A percentile compares a stretch with the other conserved stretches of the same genome.
These are phyloP conservation scores for Melanogaster broomeanus DNA, from an alignment of 768 basidiomycete species.

Conservation along the genomic window DNA sequence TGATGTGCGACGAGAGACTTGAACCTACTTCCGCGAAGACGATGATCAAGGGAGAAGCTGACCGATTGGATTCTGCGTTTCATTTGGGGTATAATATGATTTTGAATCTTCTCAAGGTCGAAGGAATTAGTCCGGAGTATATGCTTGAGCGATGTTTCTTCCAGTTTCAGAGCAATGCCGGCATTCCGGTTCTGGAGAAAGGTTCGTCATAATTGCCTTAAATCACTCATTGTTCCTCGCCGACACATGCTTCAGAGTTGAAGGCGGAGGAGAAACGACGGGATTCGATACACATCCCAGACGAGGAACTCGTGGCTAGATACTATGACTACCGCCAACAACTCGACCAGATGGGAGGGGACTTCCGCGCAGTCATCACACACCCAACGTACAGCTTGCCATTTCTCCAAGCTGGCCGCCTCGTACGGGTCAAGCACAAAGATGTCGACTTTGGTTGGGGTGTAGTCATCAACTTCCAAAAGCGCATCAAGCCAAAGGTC, in stretches of 20 bases:
- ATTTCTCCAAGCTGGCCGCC: slow-evolving; percentile 88
- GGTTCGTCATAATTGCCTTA: slow-evolving; percentile 49
- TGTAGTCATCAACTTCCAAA: slow-evolving; percentile 88
- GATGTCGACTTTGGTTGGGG: slow-evolving; percentile 97
- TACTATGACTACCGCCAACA: slow-evolving; percentile 95
- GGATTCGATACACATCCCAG: slow-evolving; percentile 68
- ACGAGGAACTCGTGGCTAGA: slow-evolving; percentile 81
- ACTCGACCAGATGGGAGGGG: slow-evolving; percentile 83
- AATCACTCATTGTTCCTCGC: background rate
- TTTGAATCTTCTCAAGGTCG: slow-evolving; percentile 96
- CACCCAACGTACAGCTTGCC: slow-evolving; percentile 95
- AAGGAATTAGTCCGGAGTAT: slow-evolving; percentile 96
- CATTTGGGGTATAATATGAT: slow-evolving; percentile 99
- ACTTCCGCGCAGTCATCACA: slow-evolving; percentile 90
- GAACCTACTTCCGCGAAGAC: slow-evolving; percentile 89
- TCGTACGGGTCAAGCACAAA: slow-evolving; percentile 89
- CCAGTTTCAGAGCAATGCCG: slow-evolving; percentile 95
- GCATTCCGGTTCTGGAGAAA: slow-evolving; percentile 82
- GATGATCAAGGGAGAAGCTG: slow-evolving; percentile 99
- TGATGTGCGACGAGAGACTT: slow-evolving; percentile 99
- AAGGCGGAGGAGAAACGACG: slow-evolving; percentile 67
- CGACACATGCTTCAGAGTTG: slow-evolving; percentile 55
- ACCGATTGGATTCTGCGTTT: slow-evolving; percentile 96
- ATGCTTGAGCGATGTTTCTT: slow-evolving; percentile 98
- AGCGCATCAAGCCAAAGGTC: slow-evolving; percentile 82